phyloP scores from a whole-genome alignment of 805 yeast species.

The Myxozyma sirexii region DNA sequence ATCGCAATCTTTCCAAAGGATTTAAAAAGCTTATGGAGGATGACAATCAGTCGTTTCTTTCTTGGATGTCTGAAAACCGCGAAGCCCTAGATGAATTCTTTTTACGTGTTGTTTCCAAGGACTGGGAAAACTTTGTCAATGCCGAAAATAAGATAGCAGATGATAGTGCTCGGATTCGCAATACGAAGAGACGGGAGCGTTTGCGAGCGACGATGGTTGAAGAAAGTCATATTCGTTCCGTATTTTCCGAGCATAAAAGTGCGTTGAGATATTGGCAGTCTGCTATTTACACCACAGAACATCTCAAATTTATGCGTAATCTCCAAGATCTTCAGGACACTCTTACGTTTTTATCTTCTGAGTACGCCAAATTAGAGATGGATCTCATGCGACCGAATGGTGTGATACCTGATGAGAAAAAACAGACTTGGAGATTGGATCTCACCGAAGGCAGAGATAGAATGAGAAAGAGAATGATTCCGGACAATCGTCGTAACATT shows the following conservation, averaged over 20 bases:
- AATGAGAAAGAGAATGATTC: conserved; percentile 63
- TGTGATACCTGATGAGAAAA: conserved; percentile 32
- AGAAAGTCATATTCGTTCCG: conserved; percentile 17
- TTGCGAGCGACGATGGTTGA: conserved; percentile 17
- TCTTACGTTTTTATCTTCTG: conserved; percentile 50
- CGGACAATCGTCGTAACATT: conserved; percentile 53
- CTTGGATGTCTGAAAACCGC: conserved; percentile 25
- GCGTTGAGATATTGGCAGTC: conserved; percentile 35
- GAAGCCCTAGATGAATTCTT: conserved; percentile 29
- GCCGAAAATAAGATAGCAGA: conserved; percentile 27
- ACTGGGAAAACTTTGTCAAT: conserved; percentile 30
- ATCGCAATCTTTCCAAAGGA: conserved; percentile 21
- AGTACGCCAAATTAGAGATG: conserved; percentile 53
- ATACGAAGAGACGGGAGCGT: conserved; percentile 24
- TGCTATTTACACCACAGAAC: conserved; percentile 39
- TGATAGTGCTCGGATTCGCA: conserved; percentile 17
- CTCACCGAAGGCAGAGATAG: conserved; percentile 70
- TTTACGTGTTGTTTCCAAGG: conserved; percentile 23
- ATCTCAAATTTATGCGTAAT: conserved; percentile 53
- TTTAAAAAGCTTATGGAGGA: conserved; percentile 25
- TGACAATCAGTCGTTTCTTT: conserved; percentile 28
- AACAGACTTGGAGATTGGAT: conserved; percentile 56
- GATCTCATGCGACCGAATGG: conserved; percentile 47
- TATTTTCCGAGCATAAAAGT: conserved; percentile 26
- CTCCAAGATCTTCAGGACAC: conserved; percentile 70